Conservation (phyloP, 2,329 filamentous ascomycete species). For the Colletotrichum melonis region DNA sequence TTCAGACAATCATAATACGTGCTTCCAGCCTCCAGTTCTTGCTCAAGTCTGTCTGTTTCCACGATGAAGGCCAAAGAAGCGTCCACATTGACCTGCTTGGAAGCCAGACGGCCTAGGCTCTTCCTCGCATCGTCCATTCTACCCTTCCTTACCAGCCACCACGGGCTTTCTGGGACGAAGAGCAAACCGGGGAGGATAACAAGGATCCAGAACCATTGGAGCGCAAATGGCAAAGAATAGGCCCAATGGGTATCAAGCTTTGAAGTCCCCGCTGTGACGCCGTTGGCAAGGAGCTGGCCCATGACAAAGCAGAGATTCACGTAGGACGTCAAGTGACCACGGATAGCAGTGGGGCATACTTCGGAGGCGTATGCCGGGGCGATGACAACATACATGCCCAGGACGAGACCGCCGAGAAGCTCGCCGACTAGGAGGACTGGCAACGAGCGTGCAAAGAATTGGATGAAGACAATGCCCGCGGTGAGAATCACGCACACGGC, state of each 20-base stretch:
- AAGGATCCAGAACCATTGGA: slow-evolving; percentile 63
- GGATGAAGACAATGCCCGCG: slow-evolving; percentile 67
- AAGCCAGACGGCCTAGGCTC: slow-evolving; percentile 57
- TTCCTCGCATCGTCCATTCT: slow-evolving; percentile 52
- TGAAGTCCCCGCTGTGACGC: slow-evolving; percentile 56
- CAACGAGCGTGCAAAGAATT: slow-evolving; percentile 70
- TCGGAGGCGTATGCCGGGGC: slow-evolving; percentile 71
- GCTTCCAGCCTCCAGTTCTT: slow-evolving; percentile 59
- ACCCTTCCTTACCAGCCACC: slow-evolving; percentile 60
- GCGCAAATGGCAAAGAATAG: slow-evolving; percentile 59
- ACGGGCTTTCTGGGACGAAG: slow-evolving; percentile 62
- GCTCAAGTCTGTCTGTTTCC: slow-evolving; percentile 68
- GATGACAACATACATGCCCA: slow-evolving; percentile 71
- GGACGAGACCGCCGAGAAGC: slow-evolving; percentile 69
- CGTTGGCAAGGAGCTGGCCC: slow-evolving; percentile 67
- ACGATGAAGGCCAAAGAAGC: slow-evolving; percentile 66
- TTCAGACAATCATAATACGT: slow-evolving; percentile 63
- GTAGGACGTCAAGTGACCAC: slow-evolving; percentile 68
- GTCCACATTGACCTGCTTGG: slow-evolving; percentile 56
- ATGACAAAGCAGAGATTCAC: slow-evolving; percentile 73
- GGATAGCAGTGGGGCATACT: slow-evolving; percentile 68
- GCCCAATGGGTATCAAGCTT: slow-evolving; percentile 57
- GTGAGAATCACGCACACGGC: slow-evolving; percentile 57
- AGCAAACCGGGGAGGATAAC: slow-evolving; percentile 57
- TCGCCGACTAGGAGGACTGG: slow-evolving; percentile 69